Evolutionary conservation across 2,329 filamentous ascomycete species (phyloP).

Genomic region (Botryosphaeria agaves): DNA sequence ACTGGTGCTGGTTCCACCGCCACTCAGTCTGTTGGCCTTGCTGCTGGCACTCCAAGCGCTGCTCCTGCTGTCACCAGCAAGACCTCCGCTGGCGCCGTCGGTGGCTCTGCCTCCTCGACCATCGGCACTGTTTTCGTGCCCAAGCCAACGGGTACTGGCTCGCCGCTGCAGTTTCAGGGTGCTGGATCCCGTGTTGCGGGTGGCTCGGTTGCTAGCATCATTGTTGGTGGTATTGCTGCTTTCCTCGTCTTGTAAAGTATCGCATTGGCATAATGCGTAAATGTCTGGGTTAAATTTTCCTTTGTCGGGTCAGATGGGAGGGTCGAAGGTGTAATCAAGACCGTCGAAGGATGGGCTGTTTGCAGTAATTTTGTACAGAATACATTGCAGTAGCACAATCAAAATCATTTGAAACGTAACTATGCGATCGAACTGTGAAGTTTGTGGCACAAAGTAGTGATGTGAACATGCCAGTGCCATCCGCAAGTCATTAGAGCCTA

Average conservation of each 20-base stretch:
- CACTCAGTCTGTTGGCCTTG: conserved; percentile 15
- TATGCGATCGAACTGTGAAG: too few species aligned
- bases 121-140: conserved; percentile 7
- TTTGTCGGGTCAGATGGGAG: too few species aligned
- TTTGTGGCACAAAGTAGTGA: too few species aligned
- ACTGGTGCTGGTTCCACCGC: conserved; percentile 11
- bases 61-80: conserved; percentile 4
- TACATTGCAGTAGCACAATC: too few species aligned
- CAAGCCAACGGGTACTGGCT: conserved; percentile 3
- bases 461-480: too few species aligned
- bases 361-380: too few species aligned
- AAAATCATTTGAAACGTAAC: too few species aligned
- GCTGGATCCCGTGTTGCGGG: conserved; percentile 7
- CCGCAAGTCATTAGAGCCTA: too few species aligned
- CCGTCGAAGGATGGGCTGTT: too few species aligned
- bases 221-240: conserved; percentile 8
- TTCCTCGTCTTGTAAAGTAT: conserved; percentile 9
- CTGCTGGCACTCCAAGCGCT: conserved; percentile 9
- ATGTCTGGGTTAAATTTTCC: too few species aligned
- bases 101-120: conserved; percentile 1
- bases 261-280: too few species aligned
- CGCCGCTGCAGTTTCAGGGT: conserved; percentile 8
- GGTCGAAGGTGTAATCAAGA: too few species aligned
- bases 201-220: conserved; percentile 6
- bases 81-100: neutral